Evolutionary conservation across 129 eudicot genomes (phyloP), one percentile per base, ranked within the genome.

Genomic region (Glebionis coronaria): DNA sequence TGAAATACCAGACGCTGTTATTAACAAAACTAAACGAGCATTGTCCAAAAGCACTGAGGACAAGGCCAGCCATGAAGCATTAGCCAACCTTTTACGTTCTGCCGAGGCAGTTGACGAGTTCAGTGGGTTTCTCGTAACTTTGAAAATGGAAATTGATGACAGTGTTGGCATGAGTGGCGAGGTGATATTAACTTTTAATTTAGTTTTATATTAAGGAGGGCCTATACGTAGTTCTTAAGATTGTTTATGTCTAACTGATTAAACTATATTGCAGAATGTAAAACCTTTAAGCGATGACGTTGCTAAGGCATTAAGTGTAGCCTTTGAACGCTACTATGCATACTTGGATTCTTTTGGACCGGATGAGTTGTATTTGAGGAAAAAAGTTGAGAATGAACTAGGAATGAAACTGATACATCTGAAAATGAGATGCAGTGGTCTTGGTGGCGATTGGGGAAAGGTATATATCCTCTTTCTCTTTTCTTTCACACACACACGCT

Each of bases 81-180:
- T 88, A 72, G 73, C 79, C 50, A 88, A 88, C 84, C 88, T 86
- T 18, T 81, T 93, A 70, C 87, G 90, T 64, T 86, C 95, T 44
- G 98, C 97, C 16, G 97, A 93, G 77, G 98, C 98, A 12, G 90
- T 86, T 59, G 97, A 93, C 73, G 98, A 93, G 77, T 93, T 93
- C 45, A 82, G 73, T 3, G 98, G 90, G 44, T 86, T 74, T 29
- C 84, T 93, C 65, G 87, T 80, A 40, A 64, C 97, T 4, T 71
- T 88, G 72, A 88, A 81, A 73, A 93, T 86, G 95, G 92, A 82
- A 78, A 77, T 93, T 75, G 97, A 93, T 79, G 98, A 93, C 57
- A 67, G 71, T 61, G 79, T 86, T 77, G 97, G 97, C 44, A 3
- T 88, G 69, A 86, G 95, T 78, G 98, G 98, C 50, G 98, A 88